Percentiles rank a stretch among this genome's conserved stretches.
Evolutionary conservation across 176 grass and related monocot species (phyloP).

Genomic region (Oryza nivara): DNA sequence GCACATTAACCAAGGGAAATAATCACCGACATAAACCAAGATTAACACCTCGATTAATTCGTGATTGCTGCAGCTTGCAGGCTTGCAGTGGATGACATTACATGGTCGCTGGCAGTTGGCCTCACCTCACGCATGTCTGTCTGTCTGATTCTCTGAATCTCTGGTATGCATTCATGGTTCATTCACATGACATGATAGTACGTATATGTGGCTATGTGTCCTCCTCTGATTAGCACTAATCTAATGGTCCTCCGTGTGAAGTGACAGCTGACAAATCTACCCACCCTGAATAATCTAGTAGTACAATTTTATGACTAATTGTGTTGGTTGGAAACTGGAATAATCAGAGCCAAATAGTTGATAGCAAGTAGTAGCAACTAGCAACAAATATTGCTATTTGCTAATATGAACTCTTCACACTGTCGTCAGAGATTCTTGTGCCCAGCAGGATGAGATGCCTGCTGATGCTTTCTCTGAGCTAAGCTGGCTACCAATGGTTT

Average conservation of each 20-base stretch:
- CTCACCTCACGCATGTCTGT: not conserved
- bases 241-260: too few relatives aligned
- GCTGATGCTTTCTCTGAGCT: not conserved
- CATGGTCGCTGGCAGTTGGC: not conserved
- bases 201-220: not conserved
- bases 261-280: not conserved
- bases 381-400: not conserved
- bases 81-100: not conserved
- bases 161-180: not conserved
- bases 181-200: not conserved
- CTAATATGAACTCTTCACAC: not conserved
- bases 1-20: not conserved
- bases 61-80: not conserved
- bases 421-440: not conserved
- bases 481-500: not conserved
- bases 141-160: not conserved
- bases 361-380: not conserved
- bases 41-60: not conserved
- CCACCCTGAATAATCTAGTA: not conserved
- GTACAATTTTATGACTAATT: not conserved
- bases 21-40: not conserved
- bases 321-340: not conserved
- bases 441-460: not conserved
- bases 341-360: constrained; percentile 1
- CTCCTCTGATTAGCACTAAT: not conserved